Evolutionary conservation across 257 asterid genomes (phyloP).

Genomic region (Catharanthus roseus): DNA sequence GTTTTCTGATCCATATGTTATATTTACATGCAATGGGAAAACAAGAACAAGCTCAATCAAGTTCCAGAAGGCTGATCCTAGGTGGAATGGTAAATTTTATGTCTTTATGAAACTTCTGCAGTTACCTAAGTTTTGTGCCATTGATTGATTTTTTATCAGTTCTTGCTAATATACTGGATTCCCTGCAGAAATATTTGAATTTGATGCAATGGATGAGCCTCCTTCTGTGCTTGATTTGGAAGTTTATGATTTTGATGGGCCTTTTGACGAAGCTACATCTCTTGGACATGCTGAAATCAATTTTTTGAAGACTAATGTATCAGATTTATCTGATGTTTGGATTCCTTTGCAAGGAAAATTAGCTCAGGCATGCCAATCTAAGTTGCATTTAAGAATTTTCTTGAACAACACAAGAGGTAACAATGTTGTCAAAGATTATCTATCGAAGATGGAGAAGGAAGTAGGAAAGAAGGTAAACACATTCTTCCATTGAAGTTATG

Average conservation of each 20-base stretch:
- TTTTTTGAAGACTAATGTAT: conserved; percentile 66
- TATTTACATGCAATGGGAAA: conserved; percentile 94
- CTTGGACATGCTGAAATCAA: conserved; percentile 87
- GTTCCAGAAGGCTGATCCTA: conserved; percentile 79
- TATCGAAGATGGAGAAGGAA: conserved; percentile 95
- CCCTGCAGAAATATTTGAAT: conserved; percentile 86
- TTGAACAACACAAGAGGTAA: conserved; percentile 73
- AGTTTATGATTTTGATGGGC: conserved; percentile 92
- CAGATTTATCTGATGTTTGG: conserved; percentile 88
- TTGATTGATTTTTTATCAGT: not conserved
- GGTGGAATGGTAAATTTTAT: conserved; percentile 68
- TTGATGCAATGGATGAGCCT: conserved; percentile 98
- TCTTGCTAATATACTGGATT: conserved; percentile 4
- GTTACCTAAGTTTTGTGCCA: not conserved
- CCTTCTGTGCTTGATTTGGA: conserved; percentile 89
- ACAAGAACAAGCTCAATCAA: conserved; percentile 85
- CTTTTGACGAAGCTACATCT: conserved; percentile 84
- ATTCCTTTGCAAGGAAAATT: conserved; percentile 87
- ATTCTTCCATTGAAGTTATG: conserved; percentile 12
- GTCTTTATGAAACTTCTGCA: not conserved
- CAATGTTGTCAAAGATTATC: conserved; percentile 69
- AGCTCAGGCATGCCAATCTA: conserved; percentile 97
- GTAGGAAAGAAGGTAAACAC: conserved; percentile 86
- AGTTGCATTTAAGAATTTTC: conserved; percentile 83
- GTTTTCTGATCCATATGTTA: conserved; percentile 92